phyloP scores from a whole-genome alignment of 2,329 filamentous ascomycete genomes.

The Fusarium cyanostomum region DNA sequence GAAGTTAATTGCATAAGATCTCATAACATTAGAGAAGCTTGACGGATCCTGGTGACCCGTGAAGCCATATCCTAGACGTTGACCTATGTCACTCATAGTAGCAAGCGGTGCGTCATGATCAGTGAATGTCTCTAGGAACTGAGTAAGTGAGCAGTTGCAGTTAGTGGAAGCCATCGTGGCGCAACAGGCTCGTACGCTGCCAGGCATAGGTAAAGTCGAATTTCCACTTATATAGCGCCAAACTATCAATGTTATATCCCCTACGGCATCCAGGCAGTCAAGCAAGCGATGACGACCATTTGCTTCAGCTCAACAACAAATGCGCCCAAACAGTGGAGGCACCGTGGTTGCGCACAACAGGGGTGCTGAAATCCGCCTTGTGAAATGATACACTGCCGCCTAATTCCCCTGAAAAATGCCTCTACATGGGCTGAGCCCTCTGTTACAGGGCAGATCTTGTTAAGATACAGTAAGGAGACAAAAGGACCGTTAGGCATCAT shows the following conservation, averaged over 20 bases:
- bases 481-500: no score
- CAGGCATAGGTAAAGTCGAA: not conserved
- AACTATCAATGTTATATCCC: not conserved
- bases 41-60: not conserved
- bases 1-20: not conserved
- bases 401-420: not conserved
- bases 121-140: not conserved
- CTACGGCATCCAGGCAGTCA: not conserved
- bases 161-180: not conserved
- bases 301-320: not conserved
- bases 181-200: not conserved
- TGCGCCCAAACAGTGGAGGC: not conserved
- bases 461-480: no score
- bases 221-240: no score
- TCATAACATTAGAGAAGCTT: not conserved
- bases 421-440: not conserved
- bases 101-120: not conserved
- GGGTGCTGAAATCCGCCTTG: not conserved
- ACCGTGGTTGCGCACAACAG: not conserved
- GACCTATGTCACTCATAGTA: not conserved
- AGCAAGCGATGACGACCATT: not conserved
- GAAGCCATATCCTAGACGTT: not conserved
- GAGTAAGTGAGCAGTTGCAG: constrained; percentile 9
- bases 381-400: not conserved
- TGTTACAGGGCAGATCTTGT: no score